These are phyloP conservation scores for Toxoplasma gondii DNA, from an alignment of 169 alveolate genomes.

Conservation along the genomic window DNA sequence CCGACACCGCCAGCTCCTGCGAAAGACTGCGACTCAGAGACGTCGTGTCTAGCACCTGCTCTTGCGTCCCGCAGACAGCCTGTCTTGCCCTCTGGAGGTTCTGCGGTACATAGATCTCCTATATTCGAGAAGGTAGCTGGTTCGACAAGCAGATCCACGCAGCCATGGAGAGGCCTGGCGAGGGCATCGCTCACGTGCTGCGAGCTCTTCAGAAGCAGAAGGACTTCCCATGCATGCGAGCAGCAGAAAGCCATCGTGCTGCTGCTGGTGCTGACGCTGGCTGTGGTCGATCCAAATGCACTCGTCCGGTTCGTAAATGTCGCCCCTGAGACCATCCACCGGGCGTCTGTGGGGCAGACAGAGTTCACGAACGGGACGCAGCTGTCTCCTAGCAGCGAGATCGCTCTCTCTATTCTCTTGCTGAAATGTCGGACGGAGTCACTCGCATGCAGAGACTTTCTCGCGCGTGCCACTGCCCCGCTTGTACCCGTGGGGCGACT, in stretches of 20 bases:
- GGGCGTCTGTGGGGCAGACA: conserved; percentile 34
- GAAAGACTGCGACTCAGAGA: too few relatives aligned
- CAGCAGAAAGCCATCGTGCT: conserved; percentile 14
- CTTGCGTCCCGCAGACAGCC: too few relatives aligned
- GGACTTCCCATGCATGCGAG: conserved; percentile 29
- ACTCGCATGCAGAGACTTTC: not conserved
- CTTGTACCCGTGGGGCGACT: not conserved
- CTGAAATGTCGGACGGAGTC: conserved; percentile 6
- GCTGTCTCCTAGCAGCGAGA: conserved; percentile 1
- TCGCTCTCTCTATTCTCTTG: not conserved
- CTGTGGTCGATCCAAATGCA: not conserved
- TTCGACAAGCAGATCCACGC: not conserved
- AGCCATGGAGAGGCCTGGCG: conserved; percentile 25
- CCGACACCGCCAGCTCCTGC: too few relatives aligned
- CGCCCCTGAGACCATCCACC: conserved; percentile 38
- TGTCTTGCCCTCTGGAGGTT: not conserved
- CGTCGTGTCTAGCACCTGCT: too few relatives aligned
- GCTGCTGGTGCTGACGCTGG: not conserved
- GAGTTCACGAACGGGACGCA: conserved; percentile 27
- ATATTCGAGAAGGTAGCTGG: too few relatives aligned
- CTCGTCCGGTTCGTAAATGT: conserved; percentile 1
- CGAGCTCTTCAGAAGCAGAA: conserved; percentile 30
- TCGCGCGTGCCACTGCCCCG: not conserved
- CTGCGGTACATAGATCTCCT: too few relatives aligned
- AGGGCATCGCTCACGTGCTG: conserved; percentile 12